Conservation (phyloP, 2,329 filamentous ascomycete genomes). For the Xylaria polymorpha region DNA sequence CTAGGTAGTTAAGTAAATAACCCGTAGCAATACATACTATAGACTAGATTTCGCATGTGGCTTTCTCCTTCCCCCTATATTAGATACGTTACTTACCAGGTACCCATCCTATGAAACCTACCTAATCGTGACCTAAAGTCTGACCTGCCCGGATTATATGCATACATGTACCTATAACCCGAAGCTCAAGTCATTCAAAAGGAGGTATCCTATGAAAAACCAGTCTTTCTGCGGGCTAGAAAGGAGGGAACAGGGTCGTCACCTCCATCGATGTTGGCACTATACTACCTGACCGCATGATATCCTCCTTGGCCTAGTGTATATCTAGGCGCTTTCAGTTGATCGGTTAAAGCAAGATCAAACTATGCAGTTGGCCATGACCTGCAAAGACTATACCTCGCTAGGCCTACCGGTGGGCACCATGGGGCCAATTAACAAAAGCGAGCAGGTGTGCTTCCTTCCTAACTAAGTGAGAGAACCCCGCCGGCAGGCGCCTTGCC, state of each 20-base stretch:
- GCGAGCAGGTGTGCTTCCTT: constrained; percentile 10
- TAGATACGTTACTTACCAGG: neutral
- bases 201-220: too few species aligned
- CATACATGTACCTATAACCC: neutral
- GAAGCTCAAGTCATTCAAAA: neutral
- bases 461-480: constrained; percentile 17
- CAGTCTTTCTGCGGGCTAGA: neutral
- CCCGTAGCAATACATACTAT: too few species aligned
- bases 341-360: constrained; percentile 3
- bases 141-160: neutral
- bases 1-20: too few species aligned
- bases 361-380: constrained; percentile 13
- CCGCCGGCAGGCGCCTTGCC: constrained; percentile 20
- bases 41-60: neutral
- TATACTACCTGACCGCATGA: constrained; percentile 3
- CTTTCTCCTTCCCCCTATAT: neutral
- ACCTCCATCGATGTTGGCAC: neutral
- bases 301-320: neutral
- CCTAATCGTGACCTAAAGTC: neutral
- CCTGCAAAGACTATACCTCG: constrained; percentile 1
- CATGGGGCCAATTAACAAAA: constrained; percentile 22
- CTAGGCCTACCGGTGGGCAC: neutral
- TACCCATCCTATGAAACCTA: too few species aligned
- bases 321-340: neutral
- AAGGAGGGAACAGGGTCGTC: neutral